Percentiles rank a stretch among this genome's conserved stretches.
Conservation (phyloP, 495 filamentous ascomycete species). For the Xylaria nigripes region DNA sequence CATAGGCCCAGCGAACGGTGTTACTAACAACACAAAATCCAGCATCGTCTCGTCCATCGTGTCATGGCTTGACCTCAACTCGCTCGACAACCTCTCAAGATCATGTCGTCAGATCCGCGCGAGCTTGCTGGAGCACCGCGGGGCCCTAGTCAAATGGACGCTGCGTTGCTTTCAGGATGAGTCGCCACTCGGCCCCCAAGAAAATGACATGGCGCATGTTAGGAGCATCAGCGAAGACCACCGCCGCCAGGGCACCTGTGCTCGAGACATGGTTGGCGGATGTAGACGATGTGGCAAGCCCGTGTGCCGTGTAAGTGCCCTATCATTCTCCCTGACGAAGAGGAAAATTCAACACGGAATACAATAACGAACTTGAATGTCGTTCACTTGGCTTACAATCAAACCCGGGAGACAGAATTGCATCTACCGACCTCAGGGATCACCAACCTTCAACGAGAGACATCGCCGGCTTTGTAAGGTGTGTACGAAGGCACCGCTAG, state of each 20-base stretch:
- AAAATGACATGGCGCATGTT: slow-evolving; percentile 43
- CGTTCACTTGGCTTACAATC: not conserved
- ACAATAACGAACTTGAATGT: not conserved
- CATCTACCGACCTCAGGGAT: slow-evolving; percentile 64
- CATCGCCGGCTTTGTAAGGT: slow-evolving; percentile 70
- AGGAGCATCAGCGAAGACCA: slow-evolving; percentile 34
- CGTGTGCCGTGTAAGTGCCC: slow-evolving; percentile 62
- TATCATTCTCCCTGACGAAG: not conserved
- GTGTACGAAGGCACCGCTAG: slow-evolving; percentile 60
- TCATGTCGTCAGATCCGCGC: slow-evolving; percentile 73
- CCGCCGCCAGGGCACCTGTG: slow-evolving; percentile 65
- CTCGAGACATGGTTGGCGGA: slow-evolving; percentile 73
- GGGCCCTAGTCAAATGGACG: slow-evolving; percentile 59
- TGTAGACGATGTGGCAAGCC: slow-evolving; percentile 69
- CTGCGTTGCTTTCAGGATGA: slow-evolving; percentile 69
- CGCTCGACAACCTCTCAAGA: slow-evolving; percentile 67
- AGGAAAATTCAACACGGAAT: not conserved
- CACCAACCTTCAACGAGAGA: slow-evolving; percentile 52
- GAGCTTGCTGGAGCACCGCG: slow-evolving; percentile 67
- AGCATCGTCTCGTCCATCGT: slow-evolving; percentile 73
- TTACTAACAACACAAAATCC: slow-evolving; percentile 24
- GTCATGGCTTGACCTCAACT: slow-evolving; percentile 70
- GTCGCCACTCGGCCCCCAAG: slow-evolving; percentile 38
- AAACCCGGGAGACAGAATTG: slow-evolving; percentile 58
- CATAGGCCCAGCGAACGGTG: slow-evolving; percentile 9